Percentiles rank a stretch among this genome's conserved stretches.
phyloP scores from a whole-genome alignment of 306 rosid genomes.

The Gleditsia sinensis region DNA sequence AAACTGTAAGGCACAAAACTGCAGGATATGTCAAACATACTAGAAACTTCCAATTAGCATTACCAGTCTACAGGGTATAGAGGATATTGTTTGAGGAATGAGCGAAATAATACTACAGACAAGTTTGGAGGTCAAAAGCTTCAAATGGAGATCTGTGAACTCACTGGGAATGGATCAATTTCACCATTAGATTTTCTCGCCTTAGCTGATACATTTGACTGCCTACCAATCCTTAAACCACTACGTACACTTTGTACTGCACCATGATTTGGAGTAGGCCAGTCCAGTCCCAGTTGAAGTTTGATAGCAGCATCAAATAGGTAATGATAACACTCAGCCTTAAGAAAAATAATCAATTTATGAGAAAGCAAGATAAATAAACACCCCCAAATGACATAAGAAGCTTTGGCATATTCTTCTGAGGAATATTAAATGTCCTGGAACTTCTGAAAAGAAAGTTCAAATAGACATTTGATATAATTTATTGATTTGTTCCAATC shows the following conservation, averaged over 20 bases:
- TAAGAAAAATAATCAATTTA: slow-evolving; percentile 37
- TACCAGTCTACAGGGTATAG: slow-evolving; percentile 8
- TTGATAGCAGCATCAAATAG: slow-evolving; percentile 88
- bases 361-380: slow-evolving; percentile 13
- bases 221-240: slow-evolving; percentile 42
- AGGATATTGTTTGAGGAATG: slow-evolving; percentile 18
- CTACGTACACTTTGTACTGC: slow-evolving; percentile 55
- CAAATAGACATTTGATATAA: slow-evolving; percentile 6
- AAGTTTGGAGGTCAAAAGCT: slow-evolving; percentile 14
- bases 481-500: not conserved
- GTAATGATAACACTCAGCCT: slow-evolving; percentile 80
- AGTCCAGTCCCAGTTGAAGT: slow-evolving; percentile 78
- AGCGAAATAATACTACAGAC: slow-evolving; percentile 6
- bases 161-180: slow-evolving; percentile 54
- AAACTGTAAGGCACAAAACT: slow-evolving; percentile 13
- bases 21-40: slow-evolving; percentile 21
- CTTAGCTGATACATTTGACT: slow-evolving; percentile 51
- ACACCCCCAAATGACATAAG: not conserved
- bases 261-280: slow-evolving; percentile 72
- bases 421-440: not conserved
- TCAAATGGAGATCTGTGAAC: slow-evolving; percentile 34
- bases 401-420: not conserved
- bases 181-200: slow-evolving; percentile 53
- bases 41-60: not conserved
- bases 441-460: slow-evolving; percentile 13